Evolutionary conservation across 1,284 basidiomycete species (phyloP), one percentile per base, ranked within the genome.

Genomic region (Apiotrichum mycotoxinovorans): DNA sequence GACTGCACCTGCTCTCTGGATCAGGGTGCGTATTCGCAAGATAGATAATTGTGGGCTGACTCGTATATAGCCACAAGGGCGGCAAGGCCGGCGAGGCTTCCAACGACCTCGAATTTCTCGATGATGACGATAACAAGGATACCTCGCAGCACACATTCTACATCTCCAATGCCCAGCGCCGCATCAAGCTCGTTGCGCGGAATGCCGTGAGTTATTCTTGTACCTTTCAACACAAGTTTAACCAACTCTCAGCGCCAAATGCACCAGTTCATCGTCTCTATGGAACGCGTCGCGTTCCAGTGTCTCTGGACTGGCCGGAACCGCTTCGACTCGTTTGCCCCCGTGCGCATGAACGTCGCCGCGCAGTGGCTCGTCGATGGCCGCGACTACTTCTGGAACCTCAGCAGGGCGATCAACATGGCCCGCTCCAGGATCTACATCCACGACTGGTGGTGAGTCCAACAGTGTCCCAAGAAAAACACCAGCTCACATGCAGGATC

Each of bases 331-430:
- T 95, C 91, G 65, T 98, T 96, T 76, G 88, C 95, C 3, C 96
- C 96, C 0, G 89, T 97, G 57, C 84, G 95, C 18, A 77, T 91
- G 67, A 94, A 98, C 68, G 94, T 94, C 2, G 88, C 91, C 37
- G 90, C 93, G 0, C 95, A 98, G 69, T 98, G 96, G 96, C 85
- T 98, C 4, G 93, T 98, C n/a, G 96, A 99, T 77, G 96, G 95
- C 9, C 85, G 93, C 18, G 93, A 97, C 72, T 97, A 97, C 72
- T 94, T 91, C 78, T 97, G 93, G 94, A 95, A 95, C 71, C 79
- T 98, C n/a, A 92, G 91, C 33, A 84, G 91, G 47, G 95, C 96
- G 0, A 88, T 98, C 52, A 80, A 90, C 50, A 83, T 96, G 66
- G 95, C 96, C 3, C 88, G 87, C 70, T 89, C 96, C 67, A 84